Percentiles rank a stretch among this genome's conserved stretches.
Conservation (phyloP, 768 basidiomycete species). For the Termitomyces sp. region DNA sequence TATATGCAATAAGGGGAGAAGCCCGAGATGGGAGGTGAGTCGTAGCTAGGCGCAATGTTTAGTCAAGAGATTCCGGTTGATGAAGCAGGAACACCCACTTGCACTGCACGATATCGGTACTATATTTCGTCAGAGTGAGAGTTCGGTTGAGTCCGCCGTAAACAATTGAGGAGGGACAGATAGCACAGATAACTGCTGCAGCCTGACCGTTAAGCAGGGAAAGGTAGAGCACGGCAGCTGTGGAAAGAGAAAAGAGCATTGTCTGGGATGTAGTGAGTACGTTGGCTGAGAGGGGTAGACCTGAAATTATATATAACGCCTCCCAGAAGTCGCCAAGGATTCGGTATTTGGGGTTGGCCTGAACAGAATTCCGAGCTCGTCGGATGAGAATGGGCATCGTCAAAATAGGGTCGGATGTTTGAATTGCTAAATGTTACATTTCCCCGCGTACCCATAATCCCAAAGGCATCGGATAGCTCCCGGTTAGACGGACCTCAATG, state of each 20-base stretch:
- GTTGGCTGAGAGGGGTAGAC: neutral
- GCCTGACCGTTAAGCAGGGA: neutral
- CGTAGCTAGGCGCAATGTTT: neutral
- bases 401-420: neutral
- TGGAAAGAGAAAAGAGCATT: constrained; percentile 5
- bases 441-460: neutral
- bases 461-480: neutral
- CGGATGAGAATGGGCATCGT: neutral
- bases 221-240: neutral
- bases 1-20: constrained; percentile 5
- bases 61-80: neutral
- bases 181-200: constrained; percentile 6
- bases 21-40: constrained; percentile 2
- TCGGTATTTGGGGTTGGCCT: no score
- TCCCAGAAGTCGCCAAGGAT: neutral
- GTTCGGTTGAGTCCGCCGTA: constrained; percentile 5
- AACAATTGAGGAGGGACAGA: constrained; percentile 9
- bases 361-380: neutral
- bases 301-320: neutral
- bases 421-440: neutral
- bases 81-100: constrained; percentile 2
- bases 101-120: constrained; percentile 6
- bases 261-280: neutral
- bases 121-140: constrained; percentile 7
- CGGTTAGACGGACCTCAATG: neutral